Evolutionary conservation across 2,329 filamentous ascomycete species (phyloP).

Genomic region (Emmonsia crescens): DNA sequence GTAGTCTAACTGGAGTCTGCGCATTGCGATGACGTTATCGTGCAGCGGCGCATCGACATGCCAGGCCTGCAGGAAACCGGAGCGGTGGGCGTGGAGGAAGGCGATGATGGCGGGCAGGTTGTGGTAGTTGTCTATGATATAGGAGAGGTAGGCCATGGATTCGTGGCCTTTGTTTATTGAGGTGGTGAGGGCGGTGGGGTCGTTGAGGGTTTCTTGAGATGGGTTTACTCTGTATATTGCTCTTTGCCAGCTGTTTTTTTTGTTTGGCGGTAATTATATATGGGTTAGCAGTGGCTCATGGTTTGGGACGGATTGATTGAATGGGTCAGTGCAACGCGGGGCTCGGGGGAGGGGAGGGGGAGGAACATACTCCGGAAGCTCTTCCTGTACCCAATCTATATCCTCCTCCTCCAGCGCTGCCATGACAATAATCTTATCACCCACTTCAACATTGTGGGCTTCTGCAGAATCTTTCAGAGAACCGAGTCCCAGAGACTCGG

Average conservation of each 20-base stretch:
- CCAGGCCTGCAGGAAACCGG: constrained; percentile 29
- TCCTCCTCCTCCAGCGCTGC: constrained; percentile 35
- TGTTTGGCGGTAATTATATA: background rate
- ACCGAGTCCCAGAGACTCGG: background rate
- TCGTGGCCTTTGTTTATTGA: constrained; percentile 41
- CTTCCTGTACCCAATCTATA: constrained; percentile 35
- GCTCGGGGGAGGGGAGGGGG: background rate
- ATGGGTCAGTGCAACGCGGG: background rate
- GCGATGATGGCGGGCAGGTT: constrained; percentile 34
- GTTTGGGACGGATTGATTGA: background rate
- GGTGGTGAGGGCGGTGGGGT: constrained; percentile 12
- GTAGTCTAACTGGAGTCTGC: constrained; percentile 35
- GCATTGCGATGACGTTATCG: constrained; percentile 38
- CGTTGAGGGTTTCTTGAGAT: constrained; percentile 12
- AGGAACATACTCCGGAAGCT: constrained; percentile 35
- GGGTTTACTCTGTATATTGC: constrained; percentile 37
- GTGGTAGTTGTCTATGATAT: constrained; percentile 43
- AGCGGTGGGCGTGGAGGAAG: constrained; percentile 36
- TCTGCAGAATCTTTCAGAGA: constrained; percentile 1
- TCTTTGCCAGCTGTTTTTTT: constrained; percentile 31
- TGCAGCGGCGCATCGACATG: constrained; percentile 40
- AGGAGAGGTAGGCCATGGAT: constrained; percentile 44
- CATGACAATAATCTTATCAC: constrained; percentile 36
- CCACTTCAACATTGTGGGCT: constrained; percentile 6
- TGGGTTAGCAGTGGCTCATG: background rate